These are phyloP conservation scores for Aquilaria malaccensis DNA, from an alignment of 345 rosid genomes.

Conservation along the genomic window DNA sequence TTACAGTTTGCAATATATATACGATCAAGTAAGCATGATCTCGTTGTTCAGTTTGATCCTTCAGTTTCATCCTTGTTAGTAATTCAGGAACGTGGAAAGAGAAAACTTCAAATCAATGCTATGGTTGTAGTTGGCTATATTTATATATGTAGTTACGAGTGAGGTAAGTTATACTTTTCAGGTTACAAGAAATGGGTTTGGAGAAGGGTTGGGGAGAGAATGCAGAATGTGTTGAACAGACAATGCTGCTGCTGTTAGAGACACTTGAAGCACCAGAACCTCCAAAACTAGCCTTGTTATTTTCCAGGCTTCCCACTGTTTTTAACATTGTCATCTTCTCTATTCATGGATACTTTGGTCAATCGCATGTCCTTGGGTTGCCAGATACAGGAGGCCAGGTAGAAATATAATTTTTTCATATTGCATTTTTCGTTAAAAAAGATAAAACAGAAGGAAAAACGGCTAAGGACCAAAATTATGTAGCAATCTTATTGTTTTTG, in stretches of 20 bases:
- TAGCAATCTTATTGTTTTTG: not conserved
- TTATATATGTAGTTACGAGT: too few relatives aligned
- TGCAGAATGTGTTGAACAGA: conserved; percentile 38
- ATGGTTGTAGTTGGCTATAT: too few relatives aligned
- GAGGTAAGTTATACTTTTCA: conserved; percentile 11
- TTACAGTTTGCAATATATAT: too few relatives aligned
- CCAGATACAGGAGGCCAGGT: conserved; percentile 99
- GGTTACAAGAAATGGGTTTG: conserved; percentile 44
- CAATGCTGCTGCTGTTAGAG: conserved; percentile 46
- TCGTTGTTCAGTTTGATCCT: too few relatives aligned
- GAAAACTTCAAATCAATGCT: too few relatives aligned
- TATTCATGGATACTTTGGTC: conserved; percentile 91
- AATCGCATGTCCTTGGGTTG: conserved; percentile 81
- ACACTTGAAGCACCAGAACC: conserved; percentile 49
- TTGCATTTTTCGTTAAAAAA: not conserved
- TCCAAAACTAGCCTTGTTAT: conserved; percentile 43
- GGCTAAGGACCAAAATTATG: not conserved
- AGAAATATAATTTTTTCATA: not conserved
- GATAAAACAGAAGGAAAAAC: not conserved
- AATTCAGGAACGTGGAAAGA: too few relatives aligned
- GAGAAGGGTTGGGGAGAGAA: conserved; percentile 68
- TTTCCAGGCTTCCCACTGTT: conserved; percentile 66
- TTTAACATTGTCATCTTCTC: conserved; percentile 85
- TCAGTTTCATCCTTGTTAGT: too few relatives aligned
- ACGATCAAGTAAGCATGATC: too few relatives aligned